These are phyloP conservation scores for Kwoniella botswanensis DNA, from an alignment of 768 basidiomycete genomes.

Conservation along the genomic window DNA sequence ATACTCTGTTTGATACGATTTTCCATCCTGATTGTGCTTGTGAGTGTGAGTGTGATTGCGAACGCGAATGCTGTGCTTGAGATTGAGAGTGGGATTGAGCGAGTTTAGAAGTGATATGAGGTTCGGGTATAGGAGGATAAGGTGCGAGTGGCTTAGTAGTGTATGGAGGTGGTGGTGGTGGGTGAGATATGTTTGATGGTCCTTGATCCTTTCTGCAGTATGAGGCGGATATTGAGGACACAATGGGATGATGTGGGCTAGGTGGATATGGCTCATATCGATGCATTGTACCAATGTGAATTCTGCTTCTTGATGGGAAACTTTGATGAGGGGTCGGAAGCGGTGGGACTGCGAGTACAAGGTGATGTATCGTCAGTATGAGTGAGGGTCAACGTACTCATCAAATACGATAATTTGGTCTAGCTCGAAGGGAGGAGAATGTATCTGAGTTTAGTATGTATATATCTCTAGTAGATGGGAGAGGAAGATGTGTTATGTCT, in stretches of 20 bases:
- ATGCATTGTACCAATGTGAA: no score
- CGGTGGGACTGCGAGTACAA: background rate
- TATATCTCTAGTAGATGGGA: background rate
- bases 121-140: background rate
- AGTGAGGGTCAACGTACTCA: no score
- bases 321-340: background rate
- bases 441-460: background rate
- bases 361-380: background rate
- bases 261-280: slow-evolving; percentile 15
- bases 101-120: background rate
- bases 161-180: background rate
- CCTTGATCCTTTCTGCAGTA: background rate
- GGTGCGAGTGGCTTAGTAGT: background rate
- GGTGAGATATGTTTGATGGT: background rate
- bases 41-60: background rate
- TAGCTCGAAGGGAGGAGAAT: background rate
- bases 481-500: background rate
- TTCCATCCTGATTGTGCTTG: slow-evolving; percentile 14
- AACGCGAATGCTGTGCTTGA: background rate
- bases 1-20: no score
- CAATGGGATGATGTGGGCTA: background rate
- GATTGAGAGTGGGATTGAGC: background rate
- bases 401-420: background rate
- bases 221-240: background rate
- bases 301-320: background rate